These are phyloP conservation scores for Apiotrichum brassicae DNA, from an alignment of 1,284 basidiomycete genomes.

Conservation along the genomic window DNA sequence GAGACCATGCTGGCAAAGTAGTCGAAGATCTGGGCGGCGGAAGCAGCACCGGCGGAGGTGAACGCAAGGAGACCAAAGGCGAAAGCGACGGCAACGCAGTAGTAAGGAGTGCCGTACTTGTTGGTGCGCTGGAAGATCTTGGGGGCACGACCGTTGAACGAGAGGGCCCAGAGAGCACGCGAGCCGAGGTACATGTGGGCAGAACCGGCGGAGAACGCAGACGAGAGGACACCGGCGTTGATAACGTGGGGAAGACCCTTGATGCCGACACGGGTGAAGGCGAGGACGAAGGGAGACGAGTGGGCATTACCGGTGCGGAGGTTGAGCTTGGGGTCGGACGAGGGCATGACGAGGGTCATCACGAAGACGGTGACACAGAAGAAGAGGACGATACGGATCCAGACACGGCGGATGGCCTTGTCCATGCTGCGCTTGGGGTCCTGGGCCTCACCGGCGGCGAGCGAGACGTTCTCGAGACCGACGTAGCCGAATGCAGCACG, in stretches of 20 bases:
- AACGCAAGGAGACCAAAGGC: slow-evolving; percentile 57
- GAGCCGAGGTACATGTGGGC: slow-evolving; percentile 49
- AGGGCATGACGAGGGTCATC: slow-evolving; percentile 72
- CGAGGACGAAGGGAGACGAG: slow-evolving; percentile 76
- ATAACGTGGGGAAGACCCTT: slow-evolving; percentile 60
- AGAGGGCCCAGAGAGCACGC: slow-evolving; percentile 31
- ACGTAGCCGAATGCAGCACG: slow-evolving; percentile 46
- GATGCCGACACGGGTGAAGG: slow-evolving; percentile 60
- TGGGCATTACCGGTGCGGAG: slow-evolving; percentile 58
- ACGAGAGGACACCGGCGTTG: slow-evolving; percentile 57
- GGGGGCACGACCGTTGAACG: slow-evolving; percentile 31
- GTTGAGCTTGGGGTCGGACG: slow-evolving; percentile 56
- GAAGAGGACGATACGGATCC: slow-evolving; percentile 64
- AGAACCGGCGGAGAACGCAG: slow-evolving; percentile 53
- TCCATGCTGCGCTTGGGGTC: slow-evolving; percentile 69
- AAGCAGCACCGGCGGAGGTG: slow-evolving; percentile 55
- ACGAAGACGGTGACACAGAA: slow-evolving; percentile 59
- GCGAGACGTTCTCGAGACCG: slow-evolving; percentile 22
- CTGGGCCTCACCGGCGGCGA: slow-evolving; percentile 43
- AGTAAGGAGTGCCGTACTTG: slow-evolving; percentile 25
- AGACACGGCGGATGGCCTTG: slow-evolving; percentile 68
- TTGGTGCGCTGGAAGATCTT: slow-evolving; percentile 25
- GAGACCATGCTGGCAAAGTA: slow-evolving; percentile 66
- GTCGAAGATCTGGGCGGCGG: slow-evolving; percentile 62
- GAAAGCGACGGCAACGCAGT: slow-evolving; percentile 54